phyloP scores from a whole-genome alignment of 768 basidiomycete genomes.

The Calocybe indica region DNA sequence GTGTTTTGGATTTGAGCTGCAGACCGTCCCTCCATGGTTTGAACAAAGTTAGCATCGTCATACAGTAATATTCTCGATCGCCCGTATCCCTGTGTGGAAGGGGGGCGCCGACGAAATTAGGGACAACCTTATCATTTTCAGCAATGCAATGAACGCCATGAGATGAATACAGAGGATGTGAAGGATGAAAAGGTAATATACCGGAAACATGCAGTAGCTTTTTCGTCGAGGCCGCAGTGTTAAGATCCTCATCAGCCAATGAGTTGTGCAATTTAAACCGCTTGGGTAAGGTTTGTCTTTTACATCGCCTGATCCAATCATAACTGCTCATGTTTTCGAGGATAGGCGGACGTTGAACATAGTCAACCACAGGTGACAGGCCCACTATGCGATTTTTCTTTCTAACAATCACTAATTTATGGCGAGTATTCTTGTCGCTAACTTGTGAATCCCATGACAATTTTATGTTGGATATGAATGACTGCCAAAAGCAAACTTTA shows the following conservation, averaged over 20 bases:
- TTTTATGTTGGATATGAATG: constrained; percentile 19
- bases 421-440: constrained; percentile 4
- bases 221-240: neutral
- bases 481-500: constrained; percentile 24
- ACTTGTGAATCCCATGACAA: constrained; percentile 8
- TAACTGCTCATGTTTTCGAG: constrained; percentile 16
- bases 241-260: neutral
- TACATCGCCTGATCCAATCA: constrained; percentile 18
- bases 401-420: constrained; percentile 15
- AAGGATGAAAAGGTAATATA: neutral
- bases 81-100: constrained; percentile 3
- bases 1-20: constrained; percentile 12
- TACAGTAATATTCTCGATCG: constrained; percentile 5
- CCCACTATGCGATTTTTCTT: constrained; percentile 12
- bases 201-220: neutral
- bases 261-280: neutral
- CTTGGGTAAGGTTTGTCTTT: constrained; percentile 5
- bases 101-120: constrained; percentile 1
- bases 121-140: neutral
- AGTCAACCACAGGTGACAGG: constrained; percentile 23
- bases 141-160: neutral
- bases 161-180: neutral
- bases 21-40: constrained; percentile 20
- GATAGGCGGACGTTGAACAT: constrained; percentile 18
- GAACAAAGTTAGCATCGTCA: constrained; percentile 6